Base-by-base conservation (phyloP, 202 grass and related monocot genomes). In the Hordeum pubiflorum region DNA sequence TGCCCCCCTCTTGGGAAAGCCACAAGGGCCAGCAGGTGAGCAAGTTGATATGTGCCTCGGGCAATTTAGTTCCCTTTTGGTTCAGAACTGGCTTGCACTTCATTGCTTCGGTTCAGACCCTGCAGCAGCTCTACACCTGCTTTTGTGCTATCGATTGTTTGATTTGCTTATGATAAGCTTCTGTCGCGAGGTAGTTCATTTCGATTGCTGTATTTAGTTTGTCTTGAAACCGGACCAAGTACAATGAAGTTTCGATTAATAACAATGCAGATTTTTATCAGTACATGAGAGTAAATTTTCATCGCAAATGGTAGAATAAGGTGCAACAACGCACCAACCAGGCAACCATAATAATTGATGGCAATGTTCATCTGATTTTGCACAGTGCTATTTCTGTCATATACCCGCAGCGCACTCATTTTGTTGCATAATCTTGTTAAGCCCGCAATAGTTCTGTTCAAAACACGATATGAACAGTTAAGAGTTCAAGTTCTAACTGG, bases 1-100 rank as follows among this genome's bases (percentile, higher is more conserved):
- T 74, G 71, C 71, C 27, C 71, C 17, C 46, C 71, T 74, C 71
- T 20, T n/a, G 71, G 71, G 13, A 74, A 56, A 55, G 18, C 71
- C 21, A 21, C 17, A 74, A 74, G 46, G 71, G 26, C 27, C 18
- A 56, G 71, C 46, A 56, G 71, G 71, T 74, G 48, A 55, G 46
- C 44, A 74, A 74, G 17, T 52, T 55, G 9, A 55, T n/a, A 31
- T 70, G 21, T 22, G 20, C 34, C 8, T 66, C 8, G 15, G 8
- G 10, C 10, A 43, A 43, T 41, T 69, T 69, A 15, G 67, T 43
- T 22, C 10, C 67, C 21, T 9, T 70, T 70, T 70, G 12, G 67
- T 70, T 69, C 66, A 69, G 20, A 43, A 69, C 36, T 43, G 38
- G 21, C 38, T 44, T 43, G 7, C 37, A 41, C 23, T 41, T 37